phyloP scores from a whole-genome alignment of 257 asterid species.

The Primulina huaijiensis region DNA sequence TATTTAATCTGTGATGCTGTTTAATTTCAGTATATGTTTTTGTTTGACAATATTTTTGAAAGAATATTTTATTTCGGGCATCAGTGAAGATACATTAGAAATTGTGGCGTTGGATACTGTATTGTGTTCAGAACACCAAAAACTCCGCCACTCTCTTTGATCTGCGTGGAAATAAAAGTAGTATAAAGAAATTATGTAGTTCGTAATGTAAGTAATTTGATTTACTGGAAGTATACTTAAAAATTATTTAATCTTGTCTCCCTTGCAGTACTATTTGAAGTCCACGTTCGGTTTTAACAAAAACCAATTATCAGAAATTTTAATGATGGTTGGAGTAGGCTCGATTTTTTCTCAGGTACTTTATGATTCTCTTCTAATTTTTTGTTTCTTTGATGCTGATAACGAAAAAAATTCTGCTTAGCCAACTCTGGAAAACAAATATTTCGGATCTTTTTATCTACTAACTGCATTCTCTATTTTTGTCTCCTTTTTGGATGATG shows the following conservation, averaged over 20 bases:
- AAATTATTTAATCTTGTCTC: conserved; percentile 3
- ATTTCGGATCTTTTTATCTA: background rate
- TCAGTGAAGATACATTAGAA: background rate
- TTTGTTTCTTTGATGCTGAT: background rate
- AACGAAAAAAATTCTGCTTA: background rate
- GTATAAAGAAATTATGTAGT: conserved; percentile 9
- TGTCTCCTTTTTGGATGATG: background rate
- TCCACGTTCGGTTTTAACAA: conserved; percentile 82
- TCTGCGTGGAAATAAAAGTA: background rate
- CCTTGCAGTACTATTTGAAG: conserved; percentile 80
- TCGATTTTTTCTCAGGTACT: conserved; percentile 90
- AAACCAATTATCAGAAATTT: conserved; percentile 81
- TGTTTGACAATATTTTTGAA: background rate
- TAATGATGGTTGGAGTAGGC: conserved; percentile 86
- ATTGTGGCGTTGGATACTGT: background rate
- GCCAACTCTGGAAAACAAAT: background rate
- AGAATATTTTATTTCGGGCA: background rate
- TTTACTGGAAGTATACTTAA: background rate
- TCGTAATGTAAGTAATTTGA: conserved; percentile 13
- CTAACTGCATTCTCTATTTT: background rate
- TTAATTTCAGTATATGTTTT: background rate
- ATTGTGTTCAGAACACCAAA: too few species aligned
- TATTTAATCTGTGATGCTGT: background rate
- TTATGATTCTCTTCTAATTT: conserved; percentile 3
- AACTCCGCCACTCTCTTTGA: background rate